Conservation (phyloP, 169 alveolate genomes). For the Cryptosporidium baileyi region DNA sequence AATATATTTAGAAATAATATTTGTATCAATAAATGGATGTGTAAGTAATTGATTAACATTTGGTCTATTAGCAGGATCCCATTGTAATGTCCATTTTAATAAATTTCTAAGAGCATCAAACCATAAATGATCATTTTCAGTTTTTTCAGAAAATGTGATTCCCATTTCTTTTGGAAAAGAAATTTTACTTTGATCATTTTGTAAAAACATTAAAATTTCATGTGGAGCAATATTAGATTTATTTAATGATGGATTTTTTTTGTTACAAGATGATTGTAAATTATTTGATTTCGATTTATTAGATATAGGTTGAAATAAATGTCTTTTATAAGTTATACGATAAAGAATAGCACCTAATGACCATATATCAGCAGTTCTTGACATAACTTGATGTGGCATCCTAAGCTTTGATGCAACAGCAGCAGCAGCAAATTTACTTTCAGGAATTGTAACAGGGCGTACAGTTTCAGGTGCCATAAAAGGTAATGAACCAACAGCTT, state of each 20-base stretch:
- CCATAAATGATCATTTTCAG: slow-evolving; percentile 26
- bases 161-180: slow-evolving; percentile 61
- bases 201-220: slow-evolving; percentile 61
- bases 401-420: slow-evolving; percentile 61
- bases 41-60: slow-evolving; percentile 57
- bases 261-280: background rate
- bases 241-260: slow-evolving; percentile 2
- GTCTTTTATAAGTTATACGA: slow-evolving; percentile 49
- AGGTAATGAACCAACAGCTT: slow-evolving; percentile 65
- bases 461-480: slow-evolving; percentile 70
- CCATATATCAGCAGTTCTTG: slow-evolving; percentile 68
- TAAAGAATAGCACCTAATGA: slow-evolving; percentile 61
- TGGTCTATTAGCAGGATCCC: slow-evolving; percentile 71
- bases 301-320: slow-evolving; percentile 34
- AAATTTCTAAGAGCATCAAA: slow-evolving; percentile 51
- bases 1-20: slow-evolving; percentile 18
- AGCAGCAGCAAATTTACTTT: slow-evolving; percentile 59
- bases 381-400: slow-evolving; percentile 67
- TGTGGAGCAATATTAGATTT: slow-evolving; percentile 64
- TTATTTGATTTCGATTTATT: background rate
- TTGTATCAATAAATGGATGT: slow-evolving; percentile 61
- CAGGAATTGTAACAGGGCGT: slow-evolving; percentile 55
- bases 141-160: slow-evolving; percentile 11
- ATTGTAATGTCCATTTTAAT: slow-evolving; percentile 49
- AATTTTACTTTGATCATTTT: slow-evolving; percentile 62